Conservation (phyloP, 345 rosid species). For the Reutealis trisperma region DNA sequence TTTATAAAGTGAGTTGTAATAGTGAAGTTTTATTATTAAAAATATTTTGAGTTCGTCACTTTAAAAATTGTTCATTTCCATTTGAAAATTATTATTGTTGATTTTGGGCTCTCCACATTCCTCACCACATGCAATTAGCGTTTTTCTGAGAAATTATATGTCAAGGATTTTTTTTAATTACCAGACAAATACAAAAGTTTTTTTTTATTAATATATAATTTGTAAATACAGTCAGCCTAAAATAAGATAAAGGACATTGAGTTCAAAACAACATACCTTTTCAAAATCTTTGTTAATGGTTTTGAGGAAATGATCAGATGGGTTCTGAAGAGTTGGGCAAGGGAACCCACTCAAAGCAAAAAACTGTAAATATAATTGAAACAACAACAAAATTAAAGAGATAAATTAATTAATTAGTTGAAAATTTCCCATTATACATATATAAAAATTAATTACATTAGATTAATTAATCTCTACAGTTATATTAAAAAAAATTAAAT, state of each 20-base stretch:
- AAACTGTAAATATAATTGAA: constrained; percentile 29
- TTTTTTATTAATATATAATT: no score
- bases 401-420: neutral
- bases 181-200: no score
- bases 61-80: no score
- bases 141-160: no score
- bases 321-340: constrained; percentile 43
- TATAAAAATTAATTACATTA: neutral
- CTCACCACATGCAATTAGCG: no score
- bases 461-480: neutral
- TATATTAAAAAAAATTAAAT: neutral
- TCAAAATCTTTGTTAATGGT: constrained; percentile 52
- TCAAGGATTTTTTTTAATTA: no score
- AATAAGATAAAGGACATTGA: neutral
- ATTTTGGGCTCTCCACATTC: no score
- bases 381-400: neutral
- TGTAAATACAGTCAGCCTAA: neutral
- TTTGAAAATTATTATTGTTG: no score
- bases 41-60: no score
- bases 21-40: no score
- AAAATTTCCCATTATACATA: neutral
- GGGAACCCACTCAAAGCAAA: constrained; percentile 54
- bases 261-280: constrained; percentile 18
- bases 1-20: no score
- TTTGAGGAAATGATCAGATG: constrained; percentile 51